Conservation (phyloP, 2,329 filamentous ascomycete species). For the Diplodia sapinea region DNA sequence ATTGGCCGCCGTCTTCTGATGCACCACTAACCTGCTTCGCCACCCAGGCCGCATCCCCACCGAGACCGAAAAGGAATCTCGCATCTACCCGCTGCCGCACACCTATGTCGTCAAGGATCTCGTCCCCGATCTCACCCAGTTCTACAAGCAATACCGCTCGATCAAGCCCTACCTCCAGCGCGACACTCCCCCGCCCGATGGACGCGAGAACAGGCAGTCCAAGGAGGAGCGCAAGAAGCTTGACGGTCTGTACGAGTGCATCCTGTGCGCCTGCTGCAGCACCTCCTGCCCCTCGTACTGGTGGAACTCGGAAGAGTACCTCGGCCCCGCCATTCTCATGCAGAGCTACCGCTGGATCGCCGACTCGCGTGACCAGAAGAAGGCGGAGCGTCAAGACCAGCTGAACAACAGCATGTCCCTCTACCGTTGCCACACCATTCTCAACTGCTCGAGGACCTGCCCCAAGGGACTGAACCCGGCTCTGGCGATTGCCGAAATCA, state of each 20-base stretch:
- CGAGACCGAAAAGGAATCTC: slow-evolving; percentile 78
- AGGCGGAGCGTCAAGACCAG: slow-evolving; percentile 82
- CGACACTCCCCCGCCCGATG: slow-evolving; percentile 81
- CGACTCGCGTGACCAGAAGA: slow-evolving; percentile 92
- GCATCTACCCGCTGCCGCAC: slow-evolving; percentile 97
- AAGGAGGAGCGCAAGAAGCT: slow-evolving; percentile 95
- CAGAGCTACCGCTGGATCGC: slow-evolving; percentile 98
- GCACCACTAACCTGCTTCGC: slow-evolving; percentile 7
- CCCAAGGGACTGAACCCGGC: slow-evolving; percentile 98
- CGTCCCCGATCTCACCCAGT: slow-evolving; percentile 94
- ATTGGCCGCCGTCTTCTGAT: not conserved
- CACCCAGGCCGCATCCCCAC: slow-evolving; percentile 84
- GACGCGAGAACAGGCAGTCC: slow-evolving; percentile 88
- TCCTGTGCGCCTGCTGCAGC: slow-evolving; percentile 98
- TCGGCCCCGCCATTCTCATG: slow-evolving; percentile 92
- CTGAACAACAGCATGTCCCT: slow-evolving; percentile 99
- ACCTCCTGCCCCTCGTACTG: slow-evolving; percentile 99
- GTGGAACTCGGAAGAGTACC: slow-evolving; percentile 99
- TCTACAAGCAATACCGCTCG: slow-evolving; percentile 99
- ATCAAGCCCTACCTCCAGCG: slow-evolving; percentile 99
- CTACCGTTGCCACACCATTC: slow-evolving; percentile 98
- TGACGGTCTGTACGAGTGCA: slow-evolving; percentile 98
- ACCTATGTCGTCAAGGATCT: slow-evolving; percentile 99
- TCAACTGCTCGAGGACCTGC: slow-evolving; percentile 97
- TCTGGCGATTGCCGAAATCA: slow-evolving; percentile 94